Evolutionary conservation across 495 filamentous ascomycete species (phyloP).

Genomic region (Thermothielavioides terrestris): DNA sequence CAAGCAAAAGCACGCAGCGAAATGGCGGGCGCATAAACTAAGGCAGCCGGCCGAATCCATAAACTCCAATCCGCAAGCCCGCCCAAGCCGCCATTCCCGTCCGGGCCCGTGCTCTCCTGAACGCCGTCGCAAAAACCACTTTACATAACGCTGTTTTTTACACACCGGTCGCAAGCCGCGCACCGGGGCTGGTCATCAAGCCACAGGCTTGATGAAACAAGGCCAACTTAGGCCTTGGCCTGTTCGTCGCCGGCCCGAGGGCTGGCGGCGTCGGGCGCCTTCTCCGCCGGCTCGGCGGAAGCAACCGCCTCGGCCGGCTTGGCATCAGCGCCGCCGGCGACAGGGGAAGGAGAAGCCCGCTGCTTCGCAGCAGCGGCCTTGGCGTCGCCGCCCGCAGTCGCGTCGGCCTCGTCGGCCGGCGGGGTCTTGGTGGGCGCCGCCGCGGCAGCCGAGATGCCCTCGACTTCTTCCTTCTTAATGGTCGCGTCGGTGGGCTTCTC

Average conservation of each 20-base stretch:
- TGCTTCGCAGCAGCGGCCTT: not conserved
- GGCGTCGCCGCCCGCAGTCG: not conserved
- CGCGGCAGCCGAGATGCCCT: conserved; percentile 10
- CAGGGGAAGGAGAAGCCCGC: not conserved
- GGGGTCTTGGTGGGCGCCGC: conserved; percentile 6
- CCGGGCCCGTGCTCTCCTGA: not conserved
- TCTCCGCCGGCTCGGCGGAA: conserved; percentile 3
- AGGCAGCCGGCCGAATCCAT: not conserved
- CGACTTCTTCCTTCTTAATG: conserved; percentile 28
- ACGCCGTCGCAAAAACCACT: conserved; percentile 8
- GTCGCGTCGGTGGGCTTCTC: conserved; percentile 15
- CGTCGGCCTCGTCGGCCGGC: not conserved
- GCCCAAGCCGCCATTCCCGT: conserved; percentile 2
- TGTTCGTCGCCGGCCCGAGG: conserved; percentile 4
- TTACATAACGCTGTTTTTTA: not conserved
- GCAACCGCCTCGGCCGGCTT: conserved; percentile 1
- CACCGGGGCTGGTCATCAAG: not conserved
- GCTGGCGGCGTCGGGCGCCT: conserved; percentile 2
- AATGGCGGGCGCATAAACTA: not conserved
- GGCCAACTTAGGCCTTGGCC: not conserved
- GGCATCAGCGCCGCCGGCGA: not conserved
- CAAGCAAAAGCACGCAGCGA: too few relatives aligned
- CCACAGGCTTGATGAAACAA: not conserved
- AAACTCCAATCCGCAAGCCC: conserved; percentile 1
- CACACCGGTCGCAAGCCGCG: not conserved